Conservation (phyloP, 2,329 filamentous ascomycete species). For the Penicillium sp. region DNA sequence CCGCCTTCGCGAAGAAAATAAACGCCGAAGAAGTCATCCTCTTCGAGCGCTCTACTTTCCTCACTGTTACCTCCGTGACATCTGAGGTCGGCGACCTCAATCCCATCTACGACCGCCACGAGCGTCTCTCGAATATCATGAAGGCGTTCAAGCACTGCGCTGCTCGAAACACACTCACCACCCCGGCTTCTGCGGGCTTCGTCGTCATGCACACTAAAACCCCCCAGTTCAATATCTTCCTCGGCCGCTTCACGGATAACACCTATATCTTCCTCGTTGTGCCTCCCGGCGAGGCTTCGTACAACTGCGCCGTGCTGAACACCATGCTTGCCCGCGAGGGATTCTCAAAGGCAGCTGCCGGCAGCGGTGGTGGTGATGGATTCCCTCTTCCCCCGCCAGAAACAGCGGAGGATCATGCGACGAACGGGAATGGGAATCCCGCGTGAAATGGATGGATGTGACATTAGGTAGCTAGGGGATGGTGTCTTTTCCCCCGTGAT, state of each 20-base stretch:
- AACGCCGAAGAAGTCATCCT: constrained; percentile 88
- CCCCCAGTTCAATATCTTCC: constrained; percentile 77
- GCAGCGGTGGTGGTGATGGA: constrained; percentile 34
- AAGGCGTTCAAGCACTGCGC: constrained; percentile 89
- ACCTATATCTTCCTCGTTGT: constrained; percentile 91
- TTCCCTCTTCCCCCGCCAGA: constrained; percentile 35
- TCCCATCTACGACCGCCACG: constrained; percentile 84
- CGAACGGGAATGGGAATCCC: constrained; percentile 3
- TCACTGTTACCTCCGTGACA: constrained; percentile 89
- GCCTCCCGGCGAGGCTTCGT: constrained; percentile 80
- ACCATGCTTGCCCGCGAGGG: constrained; percentile 76
- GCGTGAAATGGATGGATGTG: constrained; percentile 8
- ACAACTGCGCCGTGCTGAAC: constrained; percentile 84
- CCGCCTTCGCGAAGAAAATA: constrained; percentile 71
- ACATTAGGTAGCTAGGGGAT: constrained; percentile 9
- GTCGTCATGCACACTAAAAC: constrained; percentile 44
- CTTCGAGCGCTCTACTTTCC: constrained; percentile 90
- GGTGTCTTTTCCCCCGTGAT: neutral
- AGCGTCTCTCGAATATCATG: constrained; percentile 92
- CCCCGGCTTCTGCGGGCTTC: constrained; percentile 37
- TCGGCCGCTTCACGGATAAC: constrained; percentile 92
- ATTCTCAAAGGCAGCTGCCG: constrained; percentile 57
- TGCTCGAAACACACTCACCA: constrained; percentile 40
- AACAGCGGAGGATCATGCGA: constrained; percentile 16
- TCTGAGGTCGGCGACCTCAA: constrained; percentile 66